A percentile compares a stretch with the other conserved stretches of the same genome.
Conservation (phyloP, 306 rosid species). For the Gastrolobium villosum region DNA sequence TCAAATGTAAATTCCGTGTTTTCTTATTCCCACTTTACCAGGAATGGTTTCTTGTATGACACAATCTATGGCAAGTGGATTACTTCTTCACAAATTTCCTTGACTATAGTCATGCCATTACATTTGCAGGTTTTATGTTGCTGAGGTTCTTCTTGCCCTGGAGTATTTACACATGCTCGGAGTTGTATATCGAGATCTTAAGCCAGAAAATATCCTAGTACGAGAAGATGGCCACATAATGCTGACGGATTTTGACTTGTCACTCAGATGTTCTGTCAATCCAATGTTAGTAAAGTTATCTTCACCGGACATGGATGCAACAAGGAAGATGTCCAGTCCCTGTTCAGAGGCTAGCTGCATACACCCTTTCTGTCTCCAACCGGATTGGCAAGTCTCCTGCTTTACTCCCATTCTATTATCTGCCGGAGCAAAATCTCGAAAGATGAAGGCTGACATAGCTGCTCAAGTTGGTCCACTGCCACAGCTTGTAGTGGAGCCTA, state of each 20-base stretch:
- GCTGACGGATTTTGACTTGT: conserved; percentile 96
- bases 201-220: conserved; percentile 93
- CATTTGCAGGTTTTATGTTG: conserved; percentile 83
- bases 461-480: conserved; percentile 83
- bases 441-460: conserved; percentile 70
- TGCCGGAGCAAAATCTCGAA: conserved; percentile 78
- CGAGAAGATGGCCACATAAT: conserved; percentile 99
- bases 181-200: conserved; percentile 94
- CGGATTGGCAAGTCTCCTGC: conserved; percentile 96
- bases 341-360: conserved; percentile 90
- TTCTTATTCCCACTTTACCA: not conserved
- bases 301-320: conserved; percentile 64
- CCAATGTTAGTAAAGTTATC: conserved; percentile 78
- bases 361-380: conserved; percentile 96
- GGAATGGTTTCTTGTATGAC: not conserved
- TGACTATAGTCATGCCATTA: conserved; percentile 31
- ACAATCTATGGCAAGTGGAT: conserved; percentile 7
- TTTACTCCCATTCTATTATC: conserved; percentile 86
- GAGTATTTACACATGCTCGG: conserved; percentile 99
- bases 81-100: conserved; percentile 13
- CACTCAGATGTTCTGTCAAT: conserved; percentile 88
- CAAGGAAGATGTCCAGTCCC: conserved; percentile 70
- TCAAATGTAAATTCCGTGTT: conserved; percentile 24
- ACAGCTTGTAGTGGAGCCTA: conserved; percentile 94
- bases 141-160: conserved; percentile 93